These are phyloP conservation scores for Spongispora temasekensis DNA, from an alignment of 1,284 basidiomycete species.

Conservation along the genomic window DNA sequence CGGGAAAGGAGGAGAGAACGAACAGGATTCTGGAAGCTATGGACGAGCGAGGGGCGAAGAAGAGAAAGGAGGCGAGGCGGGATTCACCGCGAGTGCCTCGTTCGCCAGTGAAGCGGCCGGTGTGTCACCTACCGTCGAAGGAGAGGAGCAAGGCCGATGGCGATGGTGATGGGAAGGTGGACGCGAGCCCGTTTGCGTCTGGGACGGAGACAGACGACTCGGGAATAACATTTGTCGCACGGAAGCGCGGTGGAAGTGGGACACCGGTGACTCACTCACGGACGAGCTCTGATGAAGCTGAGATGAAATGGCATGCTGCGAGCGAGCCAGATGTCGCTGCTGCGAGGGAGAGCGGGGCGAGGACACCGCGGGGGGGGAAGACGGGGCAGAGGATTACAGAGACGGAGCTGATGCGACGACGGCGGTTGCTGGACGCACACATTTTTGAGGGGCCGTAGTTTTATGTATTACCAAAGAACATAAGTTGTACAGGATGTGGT, in stretches of 20 bases:
- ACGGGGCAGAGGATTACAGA: slow-evolving; percentile 71
- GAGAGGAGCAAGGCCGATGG: slow-evolving; percentile 7
- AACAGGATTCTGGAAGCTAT: slow-evolving; percentile 15
- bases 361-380: slow-evolving; percentile 42
- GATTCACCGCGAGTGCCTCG: slow-evolving; percentile 22
- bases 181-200: slow-evolving; percentile 37
- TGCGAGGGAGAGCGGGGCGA: slow-evolving; percentile 27
- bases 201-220: slow-evolving; percentile 68
- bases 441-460: slow-evolving; percentile 38
- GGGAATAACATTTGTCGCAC: slow-evolving; percentile 70
- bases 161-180: slow-evolving; percentile 12
- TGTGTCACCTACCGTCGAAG: not conserved
- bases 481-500: too few species aligned
- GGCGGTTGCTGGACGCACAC: slow-evolving; percentile 69
- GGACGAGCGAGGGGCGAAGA: slow-evolving; percentile 17
- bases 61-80: slow-evolving; percentile 16
- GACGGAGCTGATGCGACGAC: slow-evolving; percentile 75
- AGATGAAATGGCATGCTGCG: slow-evolving; percentile 27
- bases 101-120: slow-evolving; percentile 26
- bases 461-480: not conserved
- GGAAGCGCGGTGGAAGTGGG: slow-evolving; percentile 40
- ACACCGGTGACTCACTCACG: slow-evolving; percentile 22
- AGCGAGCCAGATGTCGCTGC: slow-evolving; percentile 8
- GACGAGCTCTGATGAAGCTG: slow-evolving; percentile 23
- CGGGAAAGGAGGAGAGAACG: slow-evolving; percentile 22